Evolutionary conservation across 805 yeast species (phyloP), one percentile per base, ranked within the genome.

Genomic region (Starmerella vaccinii): DNA sequence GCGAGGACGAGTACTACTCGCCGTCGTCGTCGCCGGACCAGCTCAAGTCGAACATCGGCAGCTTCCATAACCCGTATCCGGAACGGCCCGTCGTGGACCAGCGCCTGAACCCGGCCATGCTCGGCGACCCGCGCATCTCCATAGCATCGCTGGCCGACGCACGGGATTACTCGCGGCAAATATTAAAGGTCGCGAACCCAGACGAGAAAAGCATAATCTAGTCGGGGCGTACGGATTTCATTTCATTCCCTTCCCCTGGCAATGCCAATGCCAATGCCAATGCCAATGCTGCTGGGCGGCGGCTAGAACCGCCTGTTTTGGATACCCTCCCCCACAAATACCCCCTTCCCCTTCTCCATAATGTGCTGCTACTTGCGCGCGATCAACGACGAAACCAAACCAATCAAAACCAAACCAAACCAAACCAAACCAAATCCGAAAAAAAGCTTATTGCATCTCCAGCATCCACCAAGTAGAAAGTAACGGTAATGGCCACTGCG

Each of bases 71-170:
- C 57, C 58, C 43, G 40, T 37, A 37, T 37, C 56, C 46, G 19
- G 52, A 27, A 35, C 55, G 54, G 49, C 63, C 67, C 57, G 73
- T 65, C 22, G 65, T 74, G 41, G 89, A 78, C 64, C 87, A 83
- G 45, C 71, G 88, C 51, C 67, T 82, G 55, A 81, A 82, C 63
- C 87, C 88, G 1, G 75, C 78, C 40, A 79, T 84, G 82, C 70
- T 84, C 65, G 95, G 94, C 34, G 78, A 95, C 61, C 60, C 65
- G 15, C 72, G 95, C 57, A 73, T 85, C 54, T 80, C 88, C 60
- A 90, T 84, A 60, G 95, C 95, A 4, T 80, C 90, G 2, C 71
- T 89, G 49, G 89, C 94, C 10, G 94, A 87, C 64, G 94, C 84
- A 55, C 78, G 85, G 4, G 92, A 85, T 64, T 84, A 82, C 67